These are phyloP conservation scores for Fusarium nisikadoi DNA, from an alignment of 2,329 filamentous ascomycete genomes.

Conservation along the genomic window DNA sequence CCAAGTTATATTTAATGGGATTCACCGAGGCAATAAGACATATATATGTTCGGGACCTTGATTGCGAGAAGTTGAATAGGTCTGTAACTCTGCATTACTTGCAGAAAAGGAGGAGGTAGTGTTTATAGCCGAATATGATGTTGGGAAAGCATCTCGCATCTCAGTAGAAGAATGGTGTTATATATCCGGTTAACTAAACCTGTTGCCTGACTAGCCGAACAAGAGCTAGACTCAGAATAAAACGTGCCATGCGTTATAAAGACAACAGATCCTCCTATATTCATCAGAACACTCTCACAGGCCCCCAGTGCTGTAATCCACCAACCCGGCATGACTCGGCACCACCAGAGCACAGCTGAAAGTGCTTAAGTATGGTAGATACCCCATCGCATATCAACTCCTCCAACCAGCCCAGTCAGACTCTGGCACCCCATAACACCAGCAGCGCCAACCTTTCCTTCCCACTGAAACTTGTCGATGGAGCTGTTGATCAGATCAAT, in stretches of 20 bases:
- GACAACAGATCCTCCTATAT: not conserved
- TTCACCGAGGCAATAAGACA: not conserved
- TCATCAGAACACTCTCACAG: not conserved
- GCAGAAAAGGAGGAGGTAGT: fast-evolving
- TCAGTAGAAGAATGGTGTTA: not conserved
- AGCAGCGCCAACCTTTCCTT: not conserved
- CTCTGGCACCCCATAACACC: not conserved
- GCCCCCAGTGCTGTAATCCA: not conserved
- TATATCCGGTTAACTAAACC: not conserved
- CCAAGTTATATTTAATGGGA: not conserved
- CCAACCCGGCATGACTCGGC: fast-evolving
- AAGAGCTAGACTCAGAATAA: not conserved
- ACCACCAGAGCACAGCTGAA: too few species aligned
- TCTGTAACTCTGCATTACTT: too few species aligned
- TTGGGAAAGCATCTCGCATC: fast-evolving
- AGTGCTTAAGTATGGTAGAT: not conserved
- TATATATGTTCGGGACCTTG: fast-evolving
- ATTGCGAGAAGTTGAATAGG: not conserved
- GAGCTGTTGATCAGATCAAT: not conserved
- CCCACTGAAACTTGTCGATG: not conserved
- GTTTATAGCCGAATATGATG: fast-evolving
- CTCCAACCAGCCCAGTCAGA: not conserved
- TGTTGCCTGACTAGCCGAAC: not conserved
- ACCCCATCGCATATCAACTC: not conserved
- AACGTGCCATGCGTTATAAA: not conserved